phyloP scores from a whole-genome alignment of 371 early-diverging fungal genomes.

The Circinella umbellata region DNA sequence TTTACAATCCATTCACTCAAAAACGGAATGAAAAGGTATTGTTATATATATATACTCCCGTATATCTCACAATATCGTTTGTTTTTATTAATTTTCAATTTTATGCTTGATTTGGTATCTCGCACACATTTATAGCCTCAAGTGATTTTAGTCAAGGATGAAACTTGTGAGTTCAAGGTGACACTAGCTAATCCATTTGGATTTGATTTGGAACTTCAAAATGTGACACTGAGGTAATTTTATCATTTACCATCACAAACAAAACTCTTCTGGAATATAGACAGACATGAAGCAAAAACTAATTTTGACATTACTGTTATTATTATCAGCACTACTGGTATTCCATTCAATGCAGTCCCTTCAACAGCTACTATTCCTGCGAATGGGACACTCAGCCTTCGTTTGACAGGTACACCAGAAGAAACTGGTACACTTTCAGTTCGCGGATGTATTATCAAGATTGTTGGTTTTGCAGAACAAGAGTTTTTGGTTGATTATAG shows the following conservation, averaged over 20 bases:
- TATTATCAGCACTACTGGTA: conserved; percentile 58
- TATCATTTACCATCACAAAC: neutral
- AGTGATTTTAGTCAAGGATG: conserved; percentile 63
- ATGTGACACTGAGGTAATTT: conserved; percentile 57
- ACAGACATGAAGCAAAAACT: too few relatives aligned
- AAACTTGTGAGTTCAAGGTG: conserved; percentile 72
- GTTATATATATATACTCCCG: neutral
- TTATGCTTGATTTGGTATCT: too few relatives aligned
- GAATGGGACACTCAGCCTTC: conserved; percentile 58
- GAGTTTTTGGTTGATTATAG: conserved; percentile 63
- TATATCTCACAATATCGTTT: too few relatives aligned
- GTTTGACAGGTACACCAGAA: conserved; percentile 67
- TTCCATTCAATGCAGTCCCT: conserved; percentile 63
- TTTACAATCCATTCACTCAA: conserved; percentile 78
- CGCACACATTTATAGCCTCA: conserved; percentile 24
- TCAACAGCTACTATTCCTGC: conserved; percentile 71
- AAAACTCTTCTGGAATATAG: too few relatives aligned
- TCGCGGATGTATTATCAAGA: conserved; percentile 70
- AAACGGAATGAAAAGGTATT: conserved; percentile 50
- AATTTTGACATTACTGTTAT: neutral
- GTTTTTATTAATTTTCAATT: neutral
- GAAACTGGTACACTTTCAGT: conserved; percentile 65
- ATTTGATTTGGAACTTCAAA: conserved; percentile 79
- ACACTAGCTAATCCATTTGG: conserved; percentile 78
- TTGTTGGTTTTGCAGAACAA: conserved; percentile 76